Base-by-base conservation (phyloP, 805 yeast genomes). In the Nakazawaea ernobii region DNA sequence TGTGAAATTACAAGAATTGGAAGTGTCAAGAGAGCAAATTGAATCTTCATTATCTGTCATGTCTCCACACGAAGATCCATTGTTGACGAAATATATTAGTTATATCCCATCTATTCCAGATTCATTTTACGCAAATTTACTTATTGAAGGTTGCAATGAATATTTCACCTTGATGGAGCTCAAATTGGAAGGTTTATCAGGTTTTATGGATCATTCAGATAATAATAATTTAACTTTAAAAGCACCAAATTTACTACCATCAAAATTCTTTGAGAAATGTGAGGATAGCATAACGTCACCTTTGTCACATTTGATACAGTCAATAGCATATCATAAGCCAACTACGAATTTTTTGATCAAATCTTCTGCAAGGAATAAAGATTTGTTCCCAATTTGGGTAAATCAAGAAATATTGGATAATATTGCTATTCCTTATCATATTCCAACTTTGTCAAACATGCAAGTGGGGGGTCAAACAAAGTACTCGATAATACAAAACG, bases 321-420 rank as follows among this genome's bases (percentile, higher is more conserved):
- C 48, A 13, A 30, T 45, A 6, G 10, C 37, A 11, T 45, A 45
- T 20, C 17, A 33, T 8, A 39, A 32, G 8, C 29, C 35, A 7
- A 15, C 7, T 13, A 24, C 48, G 4, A 7, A 26, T 2, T 27
- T 45, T 8, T 10, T 37, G 8, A 10, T 45, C 39, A 45, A 32
- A 33, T 45, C 43, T 9, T 26, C 35, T 13, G 10, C 32, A 13
- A n/a, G n/a, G 9, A 45, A 45, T 28, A 9, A 14, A n/a, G 35
- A 45, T 15, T 20, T 39, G 8, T 39, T 45, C 35, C 48, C 48
- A 28, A 14, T 27, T 10, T 45, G 48, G 48, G 20, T 39, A 6
- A 32, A 30, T 13, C 35, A 39, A 24, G 43, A 39, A 7, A 14
- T 45, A 5, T 35, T 45, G 29, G 13, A 45, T n/a, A 14, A 39